Percentiles rank a stretch among this genome's conserved stretches.
Conservation (phyloP, 2,329 filamentous ascomycete genomes). For the Trichoderma atroviride region DNA sequence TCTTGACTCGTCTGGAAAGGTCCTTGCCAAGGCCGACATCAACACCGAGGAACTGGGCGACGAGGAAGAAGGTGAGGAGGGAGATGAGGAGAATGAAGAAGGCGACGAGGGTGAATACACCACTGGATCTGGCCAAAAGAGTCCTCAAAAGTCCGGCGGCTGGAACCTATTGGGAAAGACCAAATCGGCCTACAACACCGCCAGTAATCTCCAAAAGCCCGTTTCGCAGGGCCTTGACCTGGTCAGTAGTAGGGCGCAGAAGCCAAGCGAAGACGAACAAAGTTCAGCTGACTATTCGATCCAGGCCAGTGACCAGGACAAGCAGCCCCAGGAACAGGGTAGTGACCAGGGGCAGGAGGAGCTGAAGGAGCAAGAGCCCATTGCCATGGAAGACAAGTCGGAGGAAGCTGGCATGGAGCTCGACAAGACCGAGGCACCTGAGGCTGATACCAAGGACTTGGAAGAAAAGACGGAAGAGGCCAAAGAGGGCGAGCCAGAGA, state of each 20-base stretch:
- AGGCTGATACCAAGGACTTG: not conserved
- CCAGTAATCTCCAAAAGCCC: slow-evolving; percentile 28
- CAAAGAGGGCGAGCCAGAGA: not conserved
- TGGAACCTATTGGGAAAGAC: slow-evolving; percentile 38
- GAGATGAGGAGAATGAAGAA: slow-evolving; percentile 39
- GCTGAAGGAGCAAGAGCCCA: not conserved
- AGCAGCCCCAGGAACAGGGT: not conserved
- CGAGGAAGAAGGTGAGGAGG: slow-evolving; percentile 34
- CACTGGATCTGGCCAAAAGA: slow-evolving; percentile 40
- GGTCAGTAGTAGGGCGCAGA: slow-evolving; percentile 30
- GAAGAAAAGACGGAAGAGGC: not conserved
- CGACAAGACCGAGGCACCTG: not conserved
- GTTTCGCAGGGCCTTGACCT: slow-evolving; percentile 32
- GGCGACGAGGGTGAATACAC: slow-evolving; percentile 46
- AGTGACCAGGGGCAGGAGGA: not conserved
- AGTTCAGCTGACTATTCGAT: slow-evolving; percentile 4
- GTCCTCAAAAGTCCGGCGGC: slow-evolving; percentile 34
- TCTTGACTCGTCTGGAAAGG: slow-evolving; percentile 43
- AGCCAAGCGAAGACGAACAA: slow-evolving; percentile 6
- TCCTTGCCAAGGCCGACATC: slow-evolving; percentile 47
- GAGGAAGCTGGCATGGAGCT: not conserved
- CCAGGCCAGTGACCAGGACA: not conserved
- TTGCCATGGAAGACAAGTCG: slow-evolving; percentile 16
- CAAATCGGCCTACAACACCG: slow-evolving; percentile 33
- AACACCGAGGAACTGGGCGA: slow-evolving; percentile 33